Evolutionary conservation across 2,329 filamentous ascomycete genomes (phyloP).

Genomic region (Neopestalotiopsis clavispora): DNA sequence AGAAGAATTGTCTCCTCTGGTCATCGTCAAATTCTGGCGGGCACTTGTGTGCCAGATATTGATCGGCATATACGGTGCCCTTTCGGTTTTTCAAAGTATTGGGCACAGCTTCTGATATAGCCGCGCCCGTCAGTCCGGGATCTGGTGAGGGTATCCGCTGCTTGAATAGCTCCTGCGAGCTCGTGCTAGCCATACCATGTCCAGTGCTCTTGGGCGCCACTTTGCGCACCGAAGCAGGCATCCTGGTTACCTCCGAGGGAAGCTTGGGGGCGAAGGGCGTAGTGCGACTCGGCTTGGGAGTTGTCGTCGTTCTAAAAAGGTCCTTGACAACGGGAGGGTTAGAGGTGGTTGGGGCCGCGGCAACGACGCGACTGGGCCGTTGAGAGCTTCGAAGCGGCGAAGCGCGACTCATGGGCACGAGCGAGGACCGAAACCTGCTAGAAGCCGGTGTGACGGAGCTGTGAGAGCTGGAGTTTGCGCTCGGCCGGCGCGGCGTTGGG

Average conservation of each 20-base stretch:
- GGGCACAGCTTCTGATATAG: constrained; percentile 57
- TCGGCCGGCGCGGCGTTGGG: constrained; percentile 34
- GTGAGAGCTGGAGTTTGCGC: constrained; percentile 32
- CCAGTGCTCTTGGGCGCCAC: constrained; percentile 45
- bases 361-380: constrained; percentile 22
- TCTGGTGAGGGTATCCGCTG: constrained; percentile 65
- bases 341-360: background rate
- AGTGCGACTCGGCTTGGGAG: constrained; percentile 30
- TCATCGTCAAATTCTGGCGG: constrained; percentile 62
- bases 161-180: constrained; percentile 57
- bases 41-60: constrained; percentile 62
- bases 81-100: constrained; percentile 52
- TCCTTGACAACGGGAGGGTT: constrained; percentile 26
- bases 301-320: constrained; percentile 36
- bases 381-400: constrained; percentile 29
- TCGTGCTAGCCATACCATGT: constrained; percentile 54
- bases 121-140: constrained; percentile 60
- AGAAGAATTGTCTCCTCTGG: constrained; percentile 66
- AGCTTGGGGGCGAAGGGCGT: constrained; percentile 35
- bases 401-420: constrained; percentile 34
- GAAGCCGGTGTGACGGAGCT: constrained; percentile 34
- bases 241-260: constrained; percentile 29
- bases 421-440: constrained; percentile 38
- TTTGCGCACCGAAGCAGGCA: constrained; percentile 31
- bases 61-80: constrained; percentile 64